Conservation (phyloP, 2,329 filamentous ascomycete genomes). For the Diaporthe nobilis region DNA sequence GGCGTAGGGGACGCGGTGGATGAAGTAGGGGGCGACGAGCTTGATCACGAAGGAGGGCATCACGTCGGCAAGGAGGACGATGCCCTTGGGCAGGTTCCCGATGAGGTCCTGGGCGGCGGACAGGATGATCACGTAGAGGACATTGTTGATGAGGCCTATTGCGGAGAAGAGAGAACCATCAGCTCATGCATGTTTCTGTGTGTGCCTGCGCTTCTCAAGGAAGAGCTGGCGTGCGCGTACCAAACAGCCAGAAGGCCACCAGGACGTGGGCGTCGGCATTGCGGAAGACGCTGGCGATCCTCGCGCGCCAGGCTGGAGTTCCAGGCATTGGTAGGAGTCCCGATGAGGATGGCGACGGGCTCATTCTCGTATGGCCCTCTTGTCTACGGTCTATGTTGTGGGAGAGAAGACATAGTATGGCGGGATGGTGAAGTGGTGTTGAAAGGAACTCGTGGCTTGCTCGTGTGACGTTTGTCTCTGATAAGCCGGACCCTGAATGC, state of each 20-base stretch:
- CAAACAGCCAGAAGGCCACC: conserved; percentile 93
- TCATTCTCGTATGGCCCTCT: conserved; percentile 48
- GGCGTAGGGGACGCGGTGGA: conserved; percentile 87
- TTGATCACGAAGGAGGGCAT: conserved; percentile 91
- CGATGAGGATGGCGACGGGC: conserved; percentile 57
- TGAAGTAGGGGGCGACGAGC: conserved; percentile 92
- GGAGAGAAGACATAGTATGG: neutral
- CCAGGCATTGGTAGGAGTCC: conserved; percentile 71
- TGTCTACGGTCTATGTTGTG: conserved; percentile 12
- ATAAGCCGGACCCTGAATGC: conserved; percentile 16
- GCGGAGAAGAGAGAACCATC: neutral
- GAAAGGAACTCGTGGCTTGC: neutral
- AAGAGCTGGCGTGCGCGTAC: conserved; percentile 62
- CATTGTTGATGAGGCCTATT: conserved; percentile 92
- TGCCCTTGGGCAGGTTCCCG: conserved; percentile 88
- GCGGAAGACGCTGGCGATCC: conserved; percentile 73
- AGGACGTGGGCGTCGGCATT: conserved; percentile 80
- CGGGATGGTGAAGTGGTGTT: neutral
- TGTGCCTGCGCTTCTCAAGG: neutral
- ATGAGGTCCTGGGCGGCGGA: conserved; percentile 96
- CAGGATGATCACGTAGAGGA: conserved; percentile 97
- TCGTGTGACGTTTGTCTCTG: neutral
- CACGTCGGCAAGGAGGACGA: conserved; percentile 94
- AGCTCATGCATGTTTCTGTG: conserved; percentile 20
- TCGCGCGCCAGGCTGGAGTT: conserved; percentile 73